Evolutionary conservation across 495 filamentous ascomycete genomes (phyloP).

Genomic region (Lasiosphaeria ovina): DNA sequence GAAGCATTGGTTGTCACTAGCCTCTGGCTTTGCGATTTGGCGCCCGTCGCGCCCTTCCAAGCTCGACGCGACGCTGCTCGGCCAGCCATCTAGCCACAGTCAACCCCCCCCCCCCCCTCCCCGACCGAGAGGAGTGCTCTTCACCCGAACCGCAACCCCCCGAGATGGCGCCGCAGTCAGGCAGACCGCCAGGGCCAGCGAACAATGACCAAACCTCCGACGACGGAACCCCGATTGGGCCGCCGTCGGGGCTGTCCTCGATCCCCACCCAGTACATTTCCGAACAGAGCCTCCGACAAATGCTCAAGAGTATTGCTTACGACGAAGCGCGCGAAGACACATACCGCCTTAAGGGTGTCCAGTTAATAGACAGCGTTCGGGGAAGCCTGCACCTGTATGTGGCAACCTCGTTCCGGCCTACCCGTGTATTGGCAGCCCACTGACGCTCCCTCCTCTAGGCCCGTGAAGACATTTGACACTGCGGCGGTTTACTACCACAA

Average conservation of each 20-base stretch:
- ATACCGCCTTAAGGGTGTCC: conserved; percentile 70
- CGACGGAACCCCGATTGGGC: conserved; percentile 30
- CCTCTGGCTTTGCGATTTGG: too few species aligned
- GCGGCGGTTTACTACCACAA: conserved; percentile 85
- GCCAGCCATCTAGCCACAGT: too few species aligned
- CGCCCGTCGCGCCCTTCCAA: too few species aligned
- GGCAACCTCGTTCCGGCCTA: background rate
- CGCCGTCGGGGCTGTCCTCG: conserved; percentile 37
- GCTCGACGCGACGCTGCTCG: too few species aligned
- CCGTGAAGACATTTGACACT: conserved; percentile 80
- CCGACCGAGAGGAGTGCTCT: too few species aligned
- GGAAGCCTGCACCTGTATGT: conserved; percentile 68
- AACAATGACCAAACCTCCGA: conserved; percentile 14
- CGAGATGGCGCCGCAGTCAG: conserved; percentile 26
- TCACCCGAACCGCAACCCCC: too few species aligned
- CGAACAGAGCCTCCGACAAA: conserved; percentile 39
- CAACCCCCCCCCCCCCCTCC: too few species aligned
- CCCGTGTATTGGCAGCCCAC: background rate
- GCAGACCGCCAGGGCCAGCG: conserved; percentile 14
- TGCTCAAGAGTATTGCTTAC: conserved; percentile 36
- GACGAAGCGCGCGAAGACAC: conserved; percentile 59
- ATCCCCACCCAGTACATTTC: conserved; percentile 42
- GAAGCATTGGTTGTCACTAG: too few species aligned
- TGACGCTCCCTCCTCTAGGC: conserved; percentile 44
- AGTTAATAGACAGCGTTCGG: conserved; percentile 78